Conservation (phyloP, 495 filamentous ascomycete genomes). For the Talaromyces stipitatus region DNA sequence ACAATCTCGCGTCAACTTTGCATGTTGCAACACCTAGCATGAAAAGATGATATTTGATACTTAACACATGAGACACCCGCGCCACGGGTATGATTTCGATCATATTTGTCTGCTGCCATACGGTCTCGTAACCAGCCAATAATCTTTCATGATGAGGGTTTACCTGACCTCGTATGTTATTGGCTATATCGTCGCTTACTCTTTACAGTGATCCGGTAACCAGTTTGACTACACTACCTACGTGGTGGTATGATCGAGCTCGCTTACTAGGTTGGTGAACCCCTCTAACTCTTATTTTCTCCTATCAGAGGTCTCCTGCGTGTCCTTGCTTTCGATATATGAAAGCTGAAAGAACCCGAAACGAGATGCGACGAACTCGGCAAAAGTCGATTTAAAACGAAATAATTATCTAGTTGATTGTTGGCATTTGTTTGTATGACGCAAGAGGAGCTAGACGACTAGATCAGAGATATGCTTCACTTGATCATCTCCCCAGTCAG, state of each 20-base stretch:
- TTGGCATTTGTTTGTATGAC: not conserved
- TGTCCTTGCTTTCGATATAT: not conserved
- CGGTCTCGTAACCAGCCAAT: not conserved
- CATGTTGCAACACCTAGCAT: not conserved
- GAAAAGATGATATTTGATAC: not conserved
- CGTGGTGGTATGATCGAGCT: not conserved
- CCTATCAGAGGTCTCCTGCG: not conserved
- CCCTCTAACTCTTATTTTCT: not conserved
- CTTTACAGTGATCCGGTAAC: not conserved
- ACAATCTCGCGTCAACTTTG: not conserved
- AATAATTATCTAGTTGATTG: not conserved
- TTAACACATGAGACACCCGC: not conserved
- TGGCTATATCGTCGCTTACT: not conserved
- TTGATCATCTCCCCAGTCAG: not conserved
- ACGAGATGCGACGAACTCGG: not conserved
- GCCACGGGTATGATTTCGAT: not conserved
- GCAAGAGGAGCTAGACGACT: not conserved
- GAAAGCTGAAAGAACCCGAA: not conserved
- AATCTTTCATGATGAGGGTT: not conserved
- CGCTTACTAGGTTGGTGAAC: not conserved
- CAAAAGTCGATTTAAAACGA: not conserved
- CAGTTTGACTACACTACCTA: not conserved
- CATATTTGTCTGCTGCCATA: not conserved
- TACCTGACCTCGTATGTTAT: not conserved
- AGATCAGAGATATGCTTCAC: not conserved